phyloP scores from a whole-genome alignment of 2,329 filamentous ascomycete species.

The Diaporthe longicolla region DNA sequence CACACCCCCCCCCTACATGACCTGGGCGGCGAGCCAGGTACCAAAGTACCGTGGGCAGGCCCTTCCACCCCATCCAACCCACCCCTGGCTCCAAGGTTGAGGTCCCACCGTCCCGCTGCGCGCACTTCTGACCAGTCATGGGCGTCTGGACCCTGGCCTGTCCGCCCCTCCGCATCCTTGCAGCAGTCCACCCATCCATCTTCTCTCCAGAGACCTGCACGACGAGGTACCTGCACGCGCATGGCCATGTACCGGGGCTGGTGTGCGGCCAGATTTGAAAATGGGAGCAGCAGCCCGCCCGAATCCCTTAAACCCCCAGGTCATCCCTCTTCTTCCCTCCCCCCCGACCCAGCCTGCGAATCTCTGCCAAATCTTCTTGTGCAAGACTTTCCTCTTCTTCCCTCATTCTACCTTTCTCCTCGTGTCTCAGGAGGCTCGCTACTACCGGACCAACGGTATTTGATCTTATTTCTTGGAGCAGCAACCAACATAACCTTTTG shows the following conservation, averaged over 20 bases:
- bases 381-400: slow-evolving; percentile 58
- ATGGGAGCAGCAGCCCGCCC: slow-evolving; percentile 41
- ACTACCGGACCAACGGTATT: slow-evolving; percentile 47
- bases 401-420: slow-evolving; percentile 52
- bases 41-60: slow-evolving; percentile 21
- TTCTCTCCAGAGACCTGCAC: slow-evolving; percentile 26
- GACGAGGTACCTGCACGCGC: slow-evolving; percentile 41
- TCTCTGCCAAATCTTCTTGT: slow-evolving; percentile 55
- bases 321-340: slow-evolving; percentile 54
- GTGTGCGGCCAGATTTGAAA: slow-evolving; percentile 40
- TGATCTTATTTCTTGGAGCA: slow-evolving; percentile 47
- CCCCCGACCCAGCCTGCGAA: slow-evolving; percentile 43
- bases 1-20: slow-evolving; percentile 12
- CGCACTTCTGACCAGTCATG: slow-evolving; percentile 41
- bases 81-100: slow-evolving; percentile 38
- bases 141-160: slow-evolving; percentile 41
- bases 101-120: slow-evolving; percentile 41
- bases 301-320: slow-evolving; percentile 58
- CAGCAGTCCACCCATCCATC: slow-evolving; percentile 36
- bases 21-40: background rate
- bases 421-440: slow-evolving; percentile 52
- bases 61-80: slow-evolving; percentile 25
- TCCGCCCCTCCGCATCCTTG: slow-evolving; percentile 41
- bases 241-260: slow-evolving; percentile 38
- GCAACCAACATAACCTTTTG: slow-evolving; percentile 42